These are phyloP conservation scores for Pueraria montana DNA, from an alignment of 306 rosid species.

Conservation along the genomic window DNA sequence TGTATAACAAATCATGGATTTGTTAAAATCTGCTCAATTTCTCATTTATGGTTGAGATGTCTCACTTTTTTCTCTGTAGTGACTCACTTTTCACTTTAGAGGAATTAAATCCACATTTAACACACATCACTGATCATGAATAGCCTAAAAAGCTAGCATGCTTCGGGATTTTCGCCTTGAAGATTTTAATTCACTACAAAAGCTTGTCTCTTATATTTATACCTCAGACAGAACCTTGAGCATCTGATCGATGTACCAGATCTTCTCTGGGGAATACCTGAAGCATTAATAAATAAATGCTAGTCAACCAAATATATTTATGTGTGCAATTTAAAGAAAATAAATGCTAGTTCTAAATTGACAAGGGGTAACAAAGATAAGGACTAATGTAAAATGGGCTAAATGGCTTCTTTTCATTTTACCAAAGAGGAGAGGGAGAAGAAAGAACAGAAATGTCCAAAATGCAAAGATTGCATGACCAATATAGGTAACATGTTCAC, in stretches of 20 bases:
- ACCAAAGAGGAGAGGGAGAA: constrained; percentile 15
- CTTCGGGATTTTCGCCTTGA: background rate
- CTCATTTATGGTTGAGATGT: background rate
- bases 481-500: constrained; percentile 20
- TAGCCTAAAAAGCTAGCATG: constrained; percentile 32
- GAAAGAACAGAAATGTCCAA: constrained; percentile 32
- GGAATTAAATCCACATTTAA: constrained; percentile 17
- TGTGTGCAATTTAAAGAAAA: constrained; percentile 34
- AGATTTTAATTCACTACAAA: constrained; percentile 39
- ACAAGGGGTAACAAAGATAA: constrained; percentile 30
- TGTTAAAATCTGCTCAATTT: background rate
- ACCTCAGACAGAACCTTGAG: constrained; percentile 99
- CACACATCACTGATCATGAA: constrained; percentile 9
- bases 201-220: constrained; percentile 57
- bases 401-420: constrained; percentile 36
- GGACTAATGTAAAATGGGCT: constrained; percentile 27
- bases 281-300: constrained; percentile 53
- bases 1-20: background rate
- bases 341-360: constrained; percentile 21
- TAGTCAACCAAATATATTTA: constrained; percentile 45
- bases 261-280: constrained; percentile 97
- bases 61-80: background rate
- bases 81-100: background rate
- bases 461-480: constrained; percentile 39
- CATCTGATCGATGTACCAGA: constrained; percentile 99